A percentile compares a stretch with the other conserved stretches of the same genome.
Evolutionary conservation across 148 eudicot genomes (phyloP).

Genomic region (Fallopia convolvulus): DNA sequence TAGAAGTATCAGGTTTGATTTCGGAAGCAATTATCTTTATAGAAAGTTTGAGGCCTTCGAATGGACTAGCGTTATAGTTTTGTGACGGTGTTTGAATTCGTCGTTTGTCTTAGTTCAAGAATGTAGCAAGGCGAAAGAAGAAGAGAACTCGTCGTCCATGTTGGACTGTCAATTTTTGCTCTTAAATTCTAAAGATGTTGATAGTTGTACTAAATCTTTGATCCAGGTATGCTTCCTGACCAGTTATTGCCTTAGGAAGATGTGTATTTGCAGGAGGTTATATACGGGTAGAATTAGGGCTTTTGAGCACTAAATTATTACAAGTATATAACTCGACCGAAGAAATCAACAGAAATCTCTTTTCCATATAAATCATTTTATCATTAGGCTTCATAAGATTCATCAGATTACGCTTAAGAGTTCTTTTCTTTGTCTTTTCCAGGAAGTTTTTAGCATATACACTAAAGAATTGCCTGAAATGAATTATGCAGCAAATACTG

Average conservation of each 20-base stretch:
- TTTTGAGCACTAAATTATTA: too few relatives aligned
- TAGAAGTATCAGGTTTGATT: conserved; percentile 50
- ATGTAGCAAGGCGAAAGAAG: conserved; percentile 11
- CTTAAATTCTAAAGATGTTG: conserved; percentile 66
- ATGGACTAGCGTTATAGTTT: not conserved
- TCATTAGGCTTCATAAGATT: not conserved
- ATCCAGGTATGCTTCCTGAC: conserved; percentile 40
- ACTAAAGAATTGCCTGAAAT: conserved; percentile 69
- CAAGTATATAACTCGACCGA: not conserved
- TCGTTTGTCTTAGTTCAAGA: conserved; percentile 1
- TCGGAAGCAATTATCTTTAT: not conserved
- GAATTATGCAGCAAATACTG: conserved; percentile 92
- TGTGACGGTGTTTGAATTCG: not conserved
- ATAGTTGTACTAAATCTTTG: conserved; percentile 37
- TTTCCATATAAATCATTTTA: not conserved
- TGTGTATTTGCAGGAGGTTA: not conserved
- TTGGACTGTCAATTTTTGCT: conserved; percentile 41
- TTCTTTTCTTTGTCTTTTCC: conserved; percentile 11
- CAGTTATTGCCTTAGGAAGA: not conserved
- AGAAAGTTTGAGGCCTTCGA: not conserved
- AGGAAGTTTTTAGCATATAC: conserved; percentile 62
- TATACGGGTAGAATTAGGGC: not conserved
- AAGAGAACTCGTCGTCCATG: conserved; percentile 15
- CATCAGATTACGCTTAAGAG: not conserved
- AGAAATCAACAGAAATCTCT: not conserved